Evolutionary conservation across 371 early-diverging fungal genomes (phyloP).

Genomic region (Apophysomyces trapeziformis): DNA sequence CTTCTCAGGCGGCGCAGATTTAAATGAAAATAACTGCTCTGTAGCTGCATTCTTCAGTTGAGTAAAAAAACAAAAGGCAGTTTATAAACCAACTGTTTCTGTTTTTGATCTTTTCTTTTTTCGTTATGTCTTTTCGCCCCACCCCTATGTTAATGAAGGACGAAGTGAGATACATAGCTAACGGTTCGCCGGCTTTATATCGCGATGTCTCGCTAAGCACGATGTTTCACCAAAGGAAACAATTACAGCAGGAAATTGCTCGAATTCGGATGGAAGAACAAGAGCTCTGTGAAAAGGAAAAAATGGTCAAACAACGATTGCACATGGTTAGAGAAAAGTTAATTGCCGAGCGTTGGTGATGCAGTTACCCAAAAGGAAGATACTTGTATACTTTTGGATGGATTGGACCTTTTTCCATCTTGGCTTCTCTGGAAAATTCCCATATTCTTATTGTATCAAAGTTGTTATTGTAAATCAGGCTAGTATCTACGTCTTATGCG

Average conservation of each 20-base stretch:
- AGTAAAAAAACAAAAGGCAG: not conserved
- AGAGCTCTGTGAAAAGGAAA: conserved; percentile 45
- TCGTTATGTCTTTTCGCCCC: not conserved
- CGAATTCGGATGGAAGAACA: conserved; percentile 47
- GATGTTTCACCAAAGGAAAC: conserved; percentile 18
- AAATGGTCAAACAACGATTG: conserved; percentile 48
- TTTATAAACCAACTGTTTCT: not conserved
- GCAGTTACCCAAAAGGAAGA: not conserved
- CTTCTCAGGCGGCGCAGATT: too few relatives aligned
- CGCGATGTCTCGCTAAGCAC: not conserved
- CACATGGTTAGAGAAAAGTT: conserved; percentile 47
- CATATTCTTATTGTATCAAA: too few relatives aligned
- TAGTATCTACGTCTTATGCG: too few relatives aligned
- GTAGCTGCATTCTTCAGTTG: not conserved
- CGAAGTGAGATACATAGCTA: not conserved
- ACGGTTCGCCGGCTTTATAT: not conserved
- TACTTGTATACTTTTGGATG: not conserved
- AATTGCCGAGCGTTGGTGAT: not conserved
- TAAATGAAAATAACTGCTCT: not conserved
- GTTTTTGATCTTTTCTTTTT: not conserved
- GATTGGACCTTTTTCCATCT: not conserved
- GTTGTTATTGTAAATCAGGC: too few relatives aligned
- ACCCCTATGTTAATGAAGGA: not conserved
- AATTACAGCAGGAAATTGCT: conserved; percentile 51
- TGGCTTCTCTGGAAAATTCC: too few relatives aligned